A percentile compares a stretch with the other conserved stretches of the same genome.
These are phyloP conservation scores for Phaeosphaeriaceae sp. DNA, from an alignment of 2,329 filamentous ascomycete genomes.

Conservation along the genomic window DNA sequence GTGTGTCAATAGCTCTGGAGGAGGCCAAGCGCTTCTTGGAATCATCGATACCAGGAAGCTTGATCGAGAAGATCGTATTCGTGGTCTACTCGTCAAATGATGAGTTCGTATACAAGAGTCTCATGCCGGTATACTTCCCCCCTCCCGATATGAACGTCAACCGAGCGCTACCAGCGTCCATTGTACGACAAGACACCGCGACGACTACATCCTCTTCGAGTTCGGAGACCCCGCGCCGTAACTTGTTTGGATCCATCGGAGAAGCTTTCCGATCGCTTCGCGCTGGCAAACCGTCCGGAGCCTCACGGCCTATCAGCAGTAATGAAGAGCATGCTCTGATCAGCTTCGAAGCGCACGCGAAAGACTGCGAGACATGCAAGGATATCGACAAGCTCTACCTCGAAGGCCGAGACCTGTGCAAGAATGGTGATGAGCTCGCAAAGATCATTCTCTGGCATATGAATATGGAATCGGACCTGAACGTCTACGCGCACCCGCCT, in stretches of 20 bases:
- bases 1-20: conserved; percentile 40
- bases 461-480: conserved; percentile 28
- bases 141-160: conserved; percentile 22
- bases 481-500: conserved; percentile 27
- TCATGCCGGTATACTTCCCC: conserved; percentile 43
- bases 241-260: conserved; percentile 26
- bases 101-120: conserved; percentile 39
- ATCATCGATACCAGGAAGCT: conserved; percentile 19
- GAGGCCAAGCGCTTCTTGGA: conserved; percentile 43
- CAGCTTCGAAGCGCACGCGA: conserved; percentile 36
- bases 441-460: conserved; percentile 26
- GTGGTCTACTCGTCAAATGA: conserved; percentile 39
- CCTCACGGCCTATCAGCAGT: conserved; percentile 20
- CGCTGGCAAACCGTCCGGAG: conserved; percentile 24
- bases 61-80: conserved; percentile 40
- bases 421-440: conserved; percentile 27
- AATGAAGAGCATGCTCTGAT: conserved; percentile 29
- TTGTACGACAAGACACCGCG: background rate
- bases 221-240: conserved; percentile 16
- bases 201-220: background rate
- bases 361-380: conserved; percentile 29
- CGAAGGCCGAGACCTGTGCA: conserved; percentile 25
- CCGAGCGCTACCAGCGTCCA: conserved; percentile 11
- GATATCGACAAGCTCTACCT: conserved; percentile 26
- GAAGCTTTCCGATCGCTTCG: conserved; percentile 32